Evolutionary conservation across 257 asterid genomes (phyloP).

Genomic region (Solanum sparsipilum): DNA sequence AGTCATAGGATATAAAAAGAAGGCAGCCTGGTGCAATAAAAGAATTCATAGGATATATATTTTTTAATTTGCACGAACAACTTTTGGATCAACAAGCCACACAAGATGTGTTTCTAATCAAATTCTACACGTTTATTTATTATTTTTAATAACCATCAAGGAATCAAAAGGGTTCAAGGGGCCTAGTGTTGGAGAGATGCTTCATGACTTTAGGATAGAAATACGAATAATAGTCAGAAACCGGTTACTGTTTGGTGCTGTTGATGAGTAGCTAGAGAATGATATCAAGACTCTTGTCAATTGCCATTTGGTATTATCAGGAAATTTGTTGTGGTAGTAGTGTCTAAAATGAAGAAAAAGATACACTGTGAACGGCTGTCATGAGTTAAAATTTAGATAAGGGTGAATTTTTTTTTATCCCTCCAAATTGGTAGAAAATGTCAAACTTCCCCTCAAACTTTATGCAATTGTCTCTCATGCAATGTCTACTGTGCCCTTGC

Average conservation of each 20-base stretch:
- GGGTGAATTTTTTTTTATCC: neutral
- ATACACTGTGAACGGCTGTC: neutral
- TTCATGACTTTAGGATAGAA: neutral
- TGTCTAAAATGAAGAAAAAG: neutral
- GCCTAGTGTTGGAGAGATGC: neutral
- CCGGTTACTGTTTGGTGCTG: neutral
- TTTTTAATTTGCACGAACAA: neutral
- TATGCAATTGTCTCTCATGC: neutral
- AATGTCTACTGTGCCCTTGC: neutral
- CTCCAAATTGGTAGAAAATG: neutral
- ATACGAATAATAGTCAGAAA: neutral
- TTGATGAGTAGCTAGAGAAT: neutral
- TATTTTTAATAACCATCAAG: neutral
- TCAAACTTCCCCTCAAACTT: neutral
- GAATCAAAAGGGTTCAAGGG: neutral
- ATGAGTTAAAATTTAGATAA: neutral
- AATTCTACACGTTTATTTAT: neutral
- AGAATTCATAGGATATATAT: neutral
- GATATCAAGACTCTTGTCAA: neutral
- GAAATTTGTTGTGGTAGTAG: neutral
- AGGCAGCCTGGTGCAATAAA: neutral
- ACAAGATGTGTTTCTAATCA: neutral
- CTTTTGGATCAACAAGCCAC: neutral
- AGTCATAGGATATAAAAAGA: neutral
- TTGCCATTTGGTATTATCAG: neutral